Evolutionary conservation across 176 grass and related monocot genomes (phyloP).

Genomic region (Aegilops umbellulata): DNA sequence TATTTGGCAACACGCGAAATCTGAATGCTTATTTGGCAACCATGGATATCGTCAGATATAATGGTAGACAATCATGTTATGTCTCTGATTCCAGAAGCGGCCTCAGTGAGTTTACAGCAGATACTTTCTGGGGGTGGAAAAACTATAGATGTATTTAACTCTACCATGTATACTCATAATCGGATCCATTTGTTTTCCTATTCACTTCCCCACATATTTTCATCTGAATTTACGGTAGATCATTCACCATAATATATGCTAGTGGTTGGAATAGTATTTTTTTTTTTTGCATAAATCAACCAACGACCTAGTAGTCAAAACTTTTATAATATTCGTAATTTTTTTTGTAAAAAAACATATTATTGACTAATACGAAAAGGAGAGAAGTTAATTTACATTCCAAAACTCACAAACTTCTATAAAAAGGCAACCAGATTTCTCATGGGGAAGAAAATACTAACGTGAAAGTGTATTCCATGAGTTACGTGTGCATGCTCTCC

Average conservation of each 20-base stretch:
- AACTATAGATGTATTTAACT: no score
- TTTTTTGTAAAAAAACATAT: no score
- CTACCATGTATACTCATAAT: no score
- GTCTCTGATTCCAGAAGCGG: neutral
- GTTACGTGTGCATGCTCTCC: no score
- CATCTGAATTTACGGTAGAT: neutral
- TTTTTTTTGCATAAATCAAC: neutral
- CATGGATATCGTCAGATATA: neutral
- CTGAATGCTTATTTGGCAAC: neutral
- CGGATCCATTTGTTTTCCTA: neutral
- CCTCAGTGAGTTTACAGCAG: neutral
- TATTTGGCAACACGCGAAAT: no score
- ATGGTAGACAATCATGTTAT: neutral
- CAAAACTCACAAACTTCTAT: neutral
- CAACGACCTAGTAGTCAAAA: neutral
- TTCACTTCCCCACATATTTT: neutral
- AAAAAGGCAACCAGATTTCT: neutral
- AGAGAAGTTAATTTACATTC: neutral
- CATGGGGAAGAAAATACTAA: neutral
- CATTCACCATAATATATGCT: neutral
- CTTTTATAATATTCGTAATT: no score
- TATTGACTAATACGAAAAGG: neutral
- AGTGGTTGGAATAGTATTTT: neutral
- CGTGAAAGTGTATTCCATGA: no score
- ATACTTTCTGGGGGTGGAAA: no score